phyloP scores from a whole-genome alignment of 768 basidiomycete genomes.

The Trametes coccinea region DNA sequence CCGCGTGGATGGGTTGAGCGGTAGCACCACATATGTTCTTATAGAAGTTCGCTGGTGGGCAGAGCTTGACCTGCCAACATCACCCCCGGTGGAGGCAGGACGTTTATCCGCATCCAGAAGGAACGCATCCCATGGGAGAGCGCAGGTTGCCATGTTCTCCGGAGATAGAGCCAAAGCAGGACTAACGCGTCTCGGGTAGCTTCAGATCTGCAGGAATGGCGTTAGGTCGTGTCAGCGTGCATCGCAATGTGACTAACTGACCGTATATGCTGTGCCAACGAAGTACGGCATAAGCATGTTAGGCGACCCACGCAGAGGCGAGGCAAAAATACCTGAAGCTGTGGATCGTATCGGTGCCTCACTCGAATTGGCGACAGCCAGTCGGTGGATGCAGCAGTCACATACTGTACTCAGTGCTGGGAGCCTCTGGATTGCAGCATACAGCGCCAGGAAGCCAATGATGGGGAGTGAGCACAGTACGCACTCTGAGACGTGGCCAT shows the following conservation, averaged over 20 bases:
- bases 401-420: too few relatives aligned
- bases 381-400: too few relatives aligned
- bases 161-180: not conserved
- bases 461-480: too few relatives aligned
- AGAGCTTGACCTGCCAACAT: not conserved
- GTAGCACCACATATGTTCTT: not conserved
- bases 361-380: too few relatives aligned
- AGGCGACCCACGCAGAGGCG: too few relatives aligned
- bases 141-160: not conserved
- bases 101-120: not conserved
- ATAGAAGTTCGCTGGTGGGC: not conserved
- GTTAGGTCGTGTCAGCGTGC: not conserved
- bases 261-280: not conserved
- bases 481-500: too few relatives aligned
- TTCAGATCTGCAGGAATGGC: not conserved
- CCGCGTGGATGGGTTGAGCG: not conserved
- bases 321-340: too few relatives aligned
- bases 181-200: not conserved
- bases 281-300: not conserved
- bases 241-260: not conserved
- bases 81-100: too few relatives aligned
- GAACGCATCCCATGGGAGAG: not conserved
- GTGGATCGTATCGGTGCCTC: too few relatives aligned
- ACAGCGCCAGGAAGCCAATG: too few relatives aligned
- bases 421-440: too few relatives aligned